phyloP scores from a whole-genome alignment of 345 rosid genomes.

The Luvunga scandens region DNA sequence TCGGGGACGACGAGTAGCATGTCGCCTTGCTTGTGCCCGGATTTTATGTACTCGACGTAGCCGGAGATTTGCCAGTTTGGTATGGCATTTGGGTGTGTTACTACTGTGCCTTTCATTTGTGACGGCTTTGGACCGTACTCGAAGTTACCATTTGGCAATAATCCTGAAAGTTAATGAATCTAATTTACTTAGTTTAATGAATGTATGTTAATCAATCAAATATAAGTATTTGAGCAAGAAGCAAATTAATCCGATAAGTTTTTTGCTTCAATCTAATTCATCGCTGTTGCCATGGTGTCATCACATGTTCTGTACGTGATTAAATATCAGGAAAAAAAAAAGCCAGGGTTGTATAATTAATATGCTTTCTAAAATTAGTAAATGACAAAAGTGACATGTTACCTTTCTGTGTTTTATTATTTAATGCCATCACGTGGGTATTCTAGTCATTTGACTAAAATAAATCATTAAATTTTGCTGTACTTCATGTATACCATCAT shows the following conservation, averaged over 20 bases:
- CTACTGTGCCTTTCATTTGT: constrained; percentile 61
- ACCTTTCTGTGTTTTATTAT: neutral
- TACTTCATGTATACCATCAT: neutral
- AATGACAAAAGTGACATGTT: neutral
- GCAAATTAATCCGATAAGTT: neutral
- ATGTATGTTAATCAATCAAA: neutral
- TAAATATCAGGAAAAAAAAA: constrained; percentile 4
- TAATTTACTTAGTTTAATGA: no score
- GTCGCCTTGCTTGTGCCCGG: constrained; percentile 86
- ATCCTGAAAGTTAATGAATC: constrained; percentile 40
- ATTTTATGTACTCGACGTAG: constrained; percentile 77
- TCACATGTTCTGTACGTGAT: constrained; percentile 15
- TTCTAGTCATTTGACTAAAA: neutral
- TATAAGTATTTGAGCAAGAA: neutral
- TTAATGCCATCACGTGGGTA: neutral
- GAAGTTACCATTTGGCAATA: constrained; percentile 78
- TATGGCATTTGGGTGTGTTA: constrained; percentile 46
- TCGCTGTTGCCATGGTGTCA: constrained; percentile 1
- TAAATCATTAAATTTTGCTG: neutral
- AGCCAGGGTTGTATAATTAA: no score
- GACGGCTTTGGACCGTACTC: constrained; percentile 65
- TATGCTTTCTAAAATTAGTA: neutral
- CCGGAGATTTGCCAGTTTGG: constrained; percentile 77
- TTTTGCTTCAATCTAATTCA: neutral
- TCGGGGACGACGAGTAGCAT: constrained; percentile 81